phyloP scores from a whole-genome alignment of 2,329 filamentous ascomycete genomes.

The Byssochlamys sp. region DNA sequence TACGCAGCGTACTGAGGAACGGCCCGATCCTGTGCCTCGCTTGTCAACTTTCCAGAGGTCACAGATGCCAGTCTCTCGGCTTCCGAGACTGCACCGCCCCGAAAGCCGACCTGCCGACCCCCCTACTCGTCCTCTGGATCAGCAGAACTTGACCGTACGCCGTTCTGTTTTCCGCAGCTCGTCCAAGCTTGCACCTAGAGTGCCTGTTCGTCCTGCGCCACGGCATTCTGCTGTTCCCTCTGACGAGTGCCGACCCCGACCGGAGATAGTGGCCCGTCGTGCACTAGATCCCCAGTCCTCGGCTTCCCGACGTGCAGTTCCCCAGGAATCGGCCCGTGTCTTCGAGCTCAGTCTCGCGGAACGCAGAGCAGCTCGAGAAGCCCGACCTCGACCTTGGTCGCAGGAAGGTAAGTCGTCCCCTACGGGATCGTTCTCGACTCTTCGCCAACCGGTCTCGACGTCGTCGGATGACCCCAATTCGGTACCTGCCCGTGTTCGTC shows the following conservation, averaged over 20 bases:
- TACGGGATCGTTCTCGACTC: not conserved
- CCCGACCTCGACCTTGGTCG: conserved; percentile 2
- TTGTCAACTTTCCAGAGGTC: too few species aligned
- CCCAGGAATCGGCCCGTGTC: too few species aligned
- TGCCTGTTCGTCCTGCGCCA: not conserved
- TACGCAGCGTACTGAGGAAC: not conserved
- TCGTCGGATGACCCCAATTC: conserved; percentile 1
- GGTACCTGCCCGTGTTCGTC: conserved; percentile 4
- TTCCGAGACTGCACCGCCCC: too few species aligned
- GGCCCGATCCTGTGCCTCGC: too few species aligned
- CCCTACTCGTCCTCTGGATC: too few species aligned
- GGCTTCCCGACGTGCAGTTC: too few species aligned
- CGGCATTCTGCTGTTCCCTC: not conserved
- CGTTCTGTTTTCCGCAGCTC: conserved; percentile 1
- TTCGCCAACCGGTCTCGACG: not conserved
- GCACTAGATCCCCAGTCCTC: too few species aligned
- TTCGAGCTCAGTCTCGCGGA: conserved; percentile 1
- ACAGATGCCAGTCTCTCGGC: too few species aligned
- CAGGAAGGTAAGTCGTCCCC: not conserved
- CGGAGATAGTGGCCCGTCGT: too few species aligned
- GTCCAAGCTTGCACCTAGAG: not conserved
- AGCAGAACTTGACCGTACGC: too few species aligned
- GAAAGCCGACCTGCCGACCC: too few species aligned
- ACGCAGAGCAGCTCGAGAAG: conserved; percentile 9
- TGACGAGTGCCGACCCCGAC: too few species aligned